A percentile compares a stretch with the other conserved stretches of the same genome.
phyloP scores from a whole-genome alignment of 164 flowering plant species.

The Berberis vulgaris region DNA sequence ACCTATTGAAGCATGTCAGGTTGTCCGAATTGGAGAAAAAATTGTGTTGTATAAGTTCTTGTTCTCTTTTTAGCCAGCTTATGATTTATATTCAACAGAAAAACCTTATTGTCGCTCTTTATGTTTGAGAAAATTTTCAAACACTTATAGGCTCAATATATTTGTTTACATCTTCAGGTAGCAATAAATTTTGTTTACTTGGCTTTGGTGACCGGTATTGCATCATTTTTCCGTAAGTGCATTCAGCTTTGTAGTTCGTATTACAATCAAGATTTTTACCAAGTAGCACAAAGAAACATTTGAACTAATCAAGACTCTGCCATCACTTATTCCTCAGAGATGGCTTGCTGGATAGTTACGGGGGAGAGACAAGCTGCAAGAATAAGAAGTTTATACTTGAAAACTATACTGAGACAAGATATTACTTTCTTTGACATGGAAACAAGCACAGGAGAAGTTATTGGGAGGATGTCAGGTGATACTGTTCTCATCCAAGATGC shows the following conservation, averaged over 20 bases:
- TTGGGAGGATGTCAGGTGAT: slow-evolving; percentile 61
- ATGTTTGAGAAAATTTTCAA: too few relatives aligned
- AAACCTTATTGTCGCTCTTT: background rate
- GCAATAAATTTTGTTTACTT: slow-evolving; percentile 46
- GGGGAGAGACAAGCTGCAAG: slow-evolving; percentile 66
- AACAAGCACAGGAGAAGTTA: slow-evolving; percentile 49
- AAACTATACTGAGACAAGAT: slow-evolving; percentile 57
- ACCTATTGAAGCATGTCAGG: too few relatives aligned
- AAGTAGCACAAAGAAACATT: background rate
- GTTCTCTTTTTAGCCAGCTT: too few relatives aligned
- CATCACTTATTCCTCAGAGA: slow-evolving; percentile 34
- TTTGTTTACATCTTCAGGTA: slow-evolving; percentile 26
- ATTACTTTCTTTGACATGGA: slow-evolving; percentile 50
- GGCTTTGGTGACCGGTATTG: slow-evolving; percentile 37
- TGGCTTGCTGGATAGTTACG: slow-evolving; percentile 61
- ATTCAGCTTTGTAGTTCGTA: background rate
- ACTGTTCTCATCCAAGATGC: slow-evolving; percentile 72
- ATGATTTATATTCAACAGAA: too few relatives aligned
- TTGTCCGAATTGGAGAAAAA: too few relatives aligned
- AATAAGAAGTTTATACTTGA: slow-evolving; percentile 43
- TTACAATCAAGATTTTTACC: background rate
- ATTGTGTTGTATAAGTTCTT: too few relatives aligned
- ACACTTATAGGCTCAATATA: background rate
- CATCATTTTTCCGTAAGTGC: slow-evolving; percentile 57
- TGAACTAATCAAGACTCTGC: background rate